Base-by-base conservation (phyloP, 2,329 filamentous ascomycete species). In the Arthrinium puccinioides region DNA sequence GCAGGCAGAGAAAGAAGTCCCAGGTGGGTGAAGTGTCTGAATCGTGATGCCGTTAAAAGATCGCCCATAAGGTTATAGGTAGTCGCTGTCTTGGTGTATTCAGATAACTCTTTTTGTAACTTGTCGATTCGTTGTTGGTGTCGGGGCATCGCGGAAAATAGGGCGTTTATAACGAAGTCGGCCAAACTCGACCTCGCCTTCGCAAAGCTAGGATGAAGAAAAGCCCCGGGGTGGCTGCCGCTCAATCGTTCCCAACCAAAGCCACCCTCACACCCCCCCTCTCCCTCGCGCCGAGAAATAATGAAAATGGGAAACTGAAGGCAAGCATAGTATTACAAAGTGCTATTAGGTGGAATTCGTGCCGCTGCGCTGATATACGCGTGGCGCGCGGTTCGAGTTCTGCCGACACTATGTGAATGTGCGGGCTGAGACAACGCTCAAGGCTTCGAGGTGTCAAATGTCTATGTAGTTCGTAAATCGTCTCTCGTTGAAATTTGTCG, bases 381-480 rank as follows among this genome's bases (percentile, higher is more conserved):
- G n/a, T 9, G 13, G 9, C 23, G 23, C 23, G 33, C 4, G 7
- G 8, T 14, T 13, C 13, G n/a, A 15, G 16, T 11, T 13, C 11
- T 6, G 11, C 16, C 19, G 15, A 21, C 19, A 21, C 23, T 16
- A 16, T 34, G 16, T 21, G n/a, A 18, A n/a, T 32, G 30, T 9
- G 21, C 14, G n/a, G 15, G 14, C 9, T 9, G 14, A 14, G n/a
- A n/a, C n/a, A n/a, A n/a, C n/a, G n/a, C n/a, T n/a, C 20, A 21
- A 44, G 40, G 43, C 41, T 44, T 40, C n/a, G 45, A 51, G 47
- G 45, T 36, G 46, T 45, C 48, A 52, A 49, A 39, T 42, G 28
- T 57, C 52, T 57, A 56, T 55, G 47, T 57, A 54, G 55, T 47
- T 59, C 55, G 48, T 59, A 55, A 59, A 44, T 59, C 55, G 50